Evolutionary conservation across 805 yeast species (phyloP), one percentile per base, ranked within the genome.

Genomic region (Kluyveromyces aestuarii): DNA sequence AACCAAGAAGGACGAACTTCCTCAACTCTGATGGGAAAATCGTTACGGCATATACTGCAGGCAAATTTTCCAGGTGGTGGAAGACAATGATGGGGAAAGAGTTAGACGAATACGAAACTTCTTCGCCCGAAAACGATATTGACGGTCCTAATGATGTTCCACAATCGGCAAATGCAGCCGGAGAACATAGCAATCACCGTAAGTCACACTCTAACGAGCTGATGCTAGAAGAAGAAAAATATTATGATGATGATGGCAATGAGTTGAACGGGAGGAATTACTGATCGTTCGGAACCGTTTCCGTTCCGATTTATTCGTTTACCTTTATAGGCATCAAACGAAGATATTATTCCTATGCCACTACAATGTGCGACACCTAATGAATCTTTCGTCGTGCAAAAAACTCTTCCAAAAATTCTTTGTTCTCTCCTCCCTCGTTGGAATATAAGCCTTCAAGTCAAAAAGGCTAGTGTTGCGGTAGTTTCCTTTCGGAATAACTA

Each of bases 21-120:
- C 62, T 66, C 44, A 66, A 66, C 49, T 63, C 69, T 2, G 69
- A 66, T 47, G 70, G 70, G 40, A 63, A 65, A 51, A 62, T 65
- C n/a, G 66, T 66, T 40, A 61, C 67, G 2, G 63, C 68, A 8
- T 61, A 65, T 40, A 59, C 59, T 33, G 60, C 62, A 37, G 63
- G 64, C 46, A 59, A 54, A 38, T 50, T 65, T n/a, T 57, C 58
- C 9, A 55, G 53, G 43, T 57, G 65, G 56, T 64, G 65, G 66
- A 56, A 57, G 37, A 48, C 54, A 2, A 40, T 64, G 25, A 45
- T 65, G 46, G 69, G 69, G 41, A 63, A 61, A 45, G 50, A 55
- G 19, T 48, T 50, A 45, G 54, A 52, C 37, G 59, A 59, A 27
- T 60, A 60, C 48, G 61, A 55, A 17, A 54, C 62, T n/a, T 55